Base-by-base conservation (phyloP, 192 early-diverging fungal genomes). In the Paraglomus brasilianum region DNA sequence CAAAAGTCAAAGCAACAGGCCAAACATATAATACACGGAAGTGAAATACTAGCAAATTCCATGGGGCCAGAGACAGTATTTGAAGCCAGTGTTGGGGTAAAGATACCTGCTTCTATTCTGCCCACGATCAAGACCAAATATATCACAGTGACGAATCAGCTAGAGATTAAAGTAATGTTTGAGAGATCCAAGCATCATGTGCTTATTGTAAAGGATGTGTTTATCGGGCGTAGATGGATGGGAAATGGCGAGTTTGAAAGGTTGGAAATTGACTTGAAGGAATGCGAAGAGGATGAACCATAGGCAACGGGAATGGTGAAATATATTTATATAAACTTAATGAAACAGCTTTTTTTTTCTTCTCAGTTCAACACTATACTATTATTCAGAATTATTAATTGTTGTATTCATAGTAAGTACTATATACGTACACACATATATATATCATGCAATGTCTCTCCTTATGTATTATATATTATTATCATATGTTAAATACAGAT, bases 111-210 rank as follows among this genome's bases (percentile, higher is more conserved):
- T 9, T 19, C 52, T 22, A 39, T 56, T 5, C n/a, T 42, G 14
- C 66, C 66, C 36, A 55, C 66, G 1, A 21, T 49, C 44, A 55
- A 68, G 30, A 68, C 51, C n/a, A 68, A 68, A 21, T 55, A 43
- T 15, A 68, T 68, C 19, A 40, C 66, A 11, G 9, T 68, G 9
- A 68, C 9, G 38, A 68, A 68, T 68, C 11, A 68, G 36, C 40
- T 68, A 30, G 49, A 55, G 44, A 68, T 68, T 56, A 68, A 68
- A 22, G 51, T 68, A 0, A 19, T 41, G 14, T 67, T 67, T 67
- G 66, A 67, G 30, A 38, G 51, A 10, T 68, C 41, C 19, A 3
- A 41, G 19, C 50, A 68, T 56, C 50, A 55, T 43, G 50, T 68
- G 8, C 22, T 68, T 7, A 68, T 68, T 1, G 55, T 41, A 41